Evolutionary conservation across 148 eudicot genomes (phyloP), one percentile per base, ranked within the genome.

Genomic region (Hydrangea macrophylla): DNA sequence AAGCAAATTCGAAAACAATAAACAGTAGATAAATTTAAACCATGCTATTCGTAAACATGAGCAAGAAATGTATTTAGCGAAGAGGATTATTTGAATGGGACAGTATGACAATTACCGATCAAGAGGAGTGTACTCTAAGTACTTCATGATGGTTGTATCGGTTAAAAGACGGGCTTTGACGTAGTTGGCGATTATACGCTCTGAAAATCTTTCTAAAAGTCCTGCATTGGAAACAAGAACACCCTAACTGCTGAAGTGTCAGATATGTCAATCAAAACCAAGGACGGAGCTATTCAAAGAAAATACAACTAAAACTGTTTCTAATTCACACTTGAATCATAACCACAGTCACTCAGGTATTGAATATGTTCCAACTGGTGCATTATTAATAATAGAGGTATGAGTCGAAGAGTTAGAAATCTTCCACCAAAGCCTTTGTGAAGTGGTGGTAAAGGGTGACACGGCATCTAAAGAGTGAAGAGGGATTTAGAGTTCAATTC

Each of bases 121-220:
- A 62, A 94, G 81, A 40, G 90, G 84, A 24, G 98, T 90, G 87
- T 86, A 88, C 82, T 94, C 98, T 83, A 94, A 76, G 70, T 82
- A 94, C 90, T 94, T 94, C 98, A 93, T 90, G 78, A 60, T 77
- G 35, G 11, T 56, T 58, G n/a, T 26, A n/a, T n/a, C n/a, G n/a
- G n/a, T n/a, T n/a, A n/a, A n/a, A n/a, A n/a, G n/a, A 28, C 22
- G 62, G 57, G 2, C 54, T 58, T 50, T 22, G 32, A n/a, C 66
- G 36, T 33, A 33, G 60, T 35, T 55, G 50, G 3, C 55, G 31
- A 22, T 32, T 23, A 31, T 53, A 57, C 22, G 31, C 45, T 31
- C 20, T 5, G 53, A 3, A 25, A 15, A 37, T 36, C 51, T 67
- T 67, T 26, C 44, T 12, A 35, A 36, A 55, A 10, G 12, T 35